These are phyloP conservation scores for Microdochium nivale DNA, from an alignment of 2,329 filamentous ascomycete genomes.

Conservation along the genomic window DNA sequence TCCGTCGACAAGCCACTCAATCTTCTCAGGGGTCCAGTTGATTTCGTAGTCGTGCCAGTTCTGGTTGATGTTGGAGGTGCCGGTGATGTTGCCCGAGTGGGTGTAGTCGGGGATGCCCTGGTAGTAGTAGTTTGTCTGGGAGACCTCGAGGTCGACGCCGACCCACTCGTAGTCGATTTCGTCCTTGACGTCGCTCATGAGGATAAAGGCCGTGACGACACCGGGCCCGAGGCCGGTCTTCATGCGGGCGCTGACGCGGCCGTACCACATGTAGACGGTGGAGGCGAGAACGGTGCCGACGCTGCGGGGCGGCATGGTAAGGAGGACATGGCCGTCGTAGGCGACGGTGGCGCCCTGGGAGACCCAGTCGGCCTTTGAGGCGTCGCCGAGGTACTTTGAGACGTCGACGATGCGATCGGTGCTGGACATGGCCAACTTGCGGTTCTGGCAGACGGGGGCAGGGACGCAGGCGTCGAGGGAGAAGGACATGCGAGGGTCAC, in stretches of 20 bases:
- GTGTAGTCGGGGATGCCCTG: slow-evolving; percentile 84
- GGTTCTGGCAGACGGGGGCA: slow-evolving; percentile 69
- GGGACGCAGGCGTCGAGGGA: slow-evolving; percentile 79
- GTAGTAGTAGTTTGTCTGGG: slow-evolving; percentile 95
- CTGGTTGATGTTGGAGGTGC: slow-evolving; percentile 58
- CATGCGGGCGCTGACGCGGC: slow-evolving; percentile 76
- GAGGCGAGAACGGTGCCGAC: slow-evolving; percentile 80
- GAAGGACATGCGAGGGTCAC: slow-evolving; percentile 80
- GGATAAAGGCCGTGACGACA: slow-evolving; percentile 95
- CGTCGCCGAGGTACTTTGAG: slow-evolving; percentile 77
- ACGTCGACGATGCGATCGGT: slow-evolving; percentile 64
- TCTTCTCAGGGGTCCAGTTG: slow-evolving; percentile 79
- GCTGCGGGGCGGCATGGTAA: slow-evolving; percentile 83
- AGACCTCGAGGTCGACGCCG: slow-evolving; percentile 65
- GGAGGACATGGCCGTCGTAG: slow-evolving; percentile 61
- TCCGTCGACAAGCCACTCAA: slow-evolving; percentile 85
- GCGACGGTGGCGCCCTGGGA: slow-evolving; percentile 66
- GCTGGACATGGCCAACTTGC: slow-evolving; percentile 64
- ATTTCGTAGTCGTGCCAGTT: slow-evolving; percentile 89
- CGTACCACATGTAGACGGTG: slow-evolving; percentile 93
- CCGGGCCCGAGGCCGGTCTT: slow-evolving; percentile 78
- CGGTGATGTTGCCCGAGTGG: slow-evolving; percentile 63
- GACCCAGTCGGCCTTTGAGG: slow-evolving; percentile 78
- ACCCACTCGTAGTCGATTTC: slow-evolving; percentile 98
- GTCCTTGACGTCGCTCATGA: slow-evolving; percentile 92